These are phyloP conservation scores for Diacronema lutheri DNA, from an alignment of 78 protist genomes.

Conservation along the genomic window DNA sequence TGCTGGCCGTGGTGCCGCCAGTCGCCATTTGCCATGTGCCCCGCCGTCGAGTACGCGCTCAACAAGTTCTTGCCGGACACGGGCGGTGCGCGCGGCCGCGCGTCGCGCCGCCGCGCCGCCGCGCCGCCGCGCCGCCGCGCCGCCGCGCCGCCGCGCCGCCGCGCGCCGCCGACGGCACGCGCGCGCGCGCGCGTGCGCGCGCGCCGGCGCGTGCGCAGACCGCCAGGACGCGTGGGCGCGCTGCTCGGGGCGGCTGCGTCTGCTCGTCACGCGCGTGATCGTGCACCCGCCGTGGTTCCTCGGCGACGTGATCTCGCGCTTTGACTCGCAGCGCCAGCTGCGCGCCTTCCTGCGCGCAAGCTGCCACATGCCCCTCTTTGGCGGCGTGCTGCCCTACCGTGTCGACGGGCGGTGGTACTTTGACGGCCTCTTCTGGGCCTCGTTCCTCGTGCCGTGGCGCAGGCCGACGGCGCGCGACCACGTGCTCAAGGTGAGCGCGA, in stretches of 20 bases:
- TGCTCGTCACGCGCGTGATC: not conserved
- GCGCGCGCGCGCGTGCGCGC: too few relatives aligned
- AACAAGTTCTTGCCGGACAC: not conserved
- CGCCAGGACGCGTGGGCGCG: too few relatives aligned
- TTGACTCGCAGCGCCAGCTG: not conserved
- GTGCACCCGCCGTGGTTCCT: not conserved
- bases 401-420: not conserved
- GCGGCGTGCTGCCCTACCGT: not conserved
- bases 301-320: not conserved
- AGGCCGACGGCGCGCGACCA: not conserved
- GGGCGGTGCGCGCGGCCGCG: not conserved
- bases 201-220: not conserved
- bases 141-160: not conserved
- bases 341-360: not conserved
- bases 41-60: not conserved
- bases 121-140: not conserved
- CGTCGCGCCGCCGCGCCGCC: too few relatives aligned
- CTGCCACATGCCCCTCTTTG: conserved; percentile 2
- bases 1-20: not conserved
- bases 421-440: conserved; percentile 7
- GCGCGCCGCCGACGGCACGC: too few relatives aligned
- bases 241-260: not conserved
- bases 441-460: not conserved
- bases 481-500: not conserved
- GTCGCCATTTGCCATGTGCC: not conserved